Percentiles rank a stretch among this genome's conserved stretches.
phyloP scores from a whole-genome alignment of 768 basidiomycete species.

The Favolaschia claudopus region DNA sequence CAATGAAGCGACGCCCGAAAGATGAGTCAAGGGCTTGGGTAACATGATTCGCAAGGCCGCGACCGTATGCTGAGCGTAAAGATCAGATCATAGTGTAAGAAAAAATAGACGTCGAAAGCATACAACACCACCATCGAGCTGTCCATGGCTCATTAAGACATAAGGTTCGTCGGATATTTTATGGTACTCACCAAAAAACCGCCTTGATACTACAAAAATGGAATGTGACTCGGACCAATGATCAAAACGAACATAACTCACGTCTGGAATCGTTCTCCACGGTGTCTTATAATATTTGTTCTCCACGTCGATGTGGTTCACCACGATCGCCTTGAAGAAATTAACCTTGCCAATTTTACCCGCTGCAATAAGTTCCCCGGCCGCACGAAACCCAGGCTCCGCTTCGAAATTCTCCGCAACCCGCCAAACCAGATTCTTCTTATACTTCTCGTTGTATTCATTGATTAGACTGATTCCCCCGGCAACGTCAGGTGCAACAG shows the following conservation, averaged over 20 bases:
- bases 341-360: slow-evolving; percentile 78
- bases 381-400: slow-evolving; percentile 63
- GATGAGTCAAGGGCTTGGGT: slow-evolving; percentile 55
- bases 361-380: slow-evolving; percentile 54
- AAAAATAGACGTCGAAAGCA: slow-evolving; percentile 32
- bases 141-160: slow-evolving; percentile 1
- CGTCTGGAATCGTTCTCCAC: slow-evolving; percentile 86
- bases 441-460: slow-evolving; percentile 69
- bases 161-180: slow-evolving; percentile 5
- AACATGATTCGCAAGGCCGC: slow-evolving; percentile 71
- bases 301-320: slow-evolving; percentile 63
- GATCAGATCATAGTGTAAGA: neutral
- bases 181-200: slow-evolving; percentile 74
- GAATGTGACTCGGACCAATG: slow-evolving; percentile 1
- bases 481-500: slow-evolving; percentile 75
- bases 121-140: slow-evolving; percentile 85
- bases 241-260: slow-evolving; percentile 39
- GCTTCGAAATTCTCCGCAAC: slow-evolving; percentile 82
- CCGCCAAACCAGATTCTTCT: slow-evolving; percentile 76
- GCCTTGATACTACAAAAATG: slow-evolving; percentile 71
- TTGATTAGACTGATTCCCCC: slow-evolving; percentile 69
- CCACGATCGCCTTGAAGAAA: slow-evolving; percentile 66
- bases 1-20: slow-evolving; percentile 73
- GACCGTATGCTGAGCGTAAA: slow-evolving; percentile 61
- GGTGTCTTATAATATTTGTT: slow-evolving; percentile 83